Conservation (phyloP, 805 yeast species). For the Cyberlindnera xishuangbannaensis region DNA sequence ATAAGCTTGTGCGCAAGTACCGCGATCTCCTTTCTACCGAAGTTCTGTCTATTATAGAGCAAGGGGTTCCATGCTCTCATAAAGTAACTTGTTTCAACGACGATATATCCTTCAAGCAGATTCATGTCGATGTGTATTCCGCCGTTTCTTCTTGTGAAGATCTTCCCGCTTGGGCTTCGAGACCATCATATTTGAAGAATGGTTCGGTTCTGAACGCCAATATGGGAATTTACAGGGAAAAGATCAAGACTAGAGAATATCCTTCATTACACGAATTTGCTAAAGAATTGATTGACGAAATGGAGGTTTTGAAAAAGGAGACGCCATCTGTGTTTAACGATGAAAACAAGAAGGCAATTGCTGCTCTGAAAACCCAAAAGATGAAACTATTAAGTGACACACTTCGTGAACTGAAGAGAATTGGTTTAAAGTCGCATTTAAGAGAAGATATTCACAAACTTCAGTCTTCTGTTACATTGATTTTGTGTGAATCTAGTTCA, state of each 20-base stretch:
- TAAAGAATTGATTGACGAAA: slow-evolving; percentile 45
- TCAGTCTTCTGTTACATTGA: slow-evolving; percentile 56
- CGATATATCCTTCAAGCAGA: slow-evolving; percentile 4
- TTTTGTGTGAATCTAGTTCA: slow-evolving; percentile 50
- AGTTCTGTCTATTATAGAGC: slow-evolving; percentile 51
- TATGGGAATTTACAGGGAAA: slow-evolving; percentile 44
- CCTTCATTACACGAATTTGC: slow-evolving; percentile 55
- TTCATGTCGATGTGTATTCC: slow-evolving; percentile 10
- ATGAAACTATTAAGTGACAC: slow-evolving; percentile 71
- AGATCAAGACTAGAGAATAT: slow-evolving; percentile 27
- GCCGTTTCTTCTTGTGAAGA: slow-evolving; percentile 7
- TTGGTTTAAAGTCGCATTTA: slow-evolving; percentile 68
- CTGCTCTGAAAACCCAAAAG: slow-evolving; percentile 77
- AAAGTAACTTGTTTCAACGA: slow-evolving; percentile 11
- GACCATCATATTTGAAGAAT: slow-evolving; percentile 54
- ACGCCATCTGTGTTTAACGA: slow-evolving; percentile 72
- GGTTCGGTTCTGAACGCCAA: slow-evolving; percentile 44
- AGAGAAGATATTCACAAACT: slow-evolving; percentile 59
- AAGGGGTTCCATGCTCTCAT: slow-evolving; percentile 39
- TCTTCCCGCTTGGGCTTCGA: slow-evolving; percentile 44
- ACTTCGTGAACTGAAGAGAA: slow-evolving; percentile 62
- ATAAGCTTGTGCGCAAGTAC: slow-evolving; percentile 79
- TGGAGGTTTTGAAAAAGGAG: slow-evolving; percentile 60
- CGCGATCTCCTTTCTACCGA: slow-evolving; percentile 52
- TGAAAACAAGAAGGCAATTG: slow-evolving; percentile 64